These are phyloP conservation scores for Populus hybrid DNA, from an alignment of 441 rosid genomes.

Conservation along the genomic window DNA sequence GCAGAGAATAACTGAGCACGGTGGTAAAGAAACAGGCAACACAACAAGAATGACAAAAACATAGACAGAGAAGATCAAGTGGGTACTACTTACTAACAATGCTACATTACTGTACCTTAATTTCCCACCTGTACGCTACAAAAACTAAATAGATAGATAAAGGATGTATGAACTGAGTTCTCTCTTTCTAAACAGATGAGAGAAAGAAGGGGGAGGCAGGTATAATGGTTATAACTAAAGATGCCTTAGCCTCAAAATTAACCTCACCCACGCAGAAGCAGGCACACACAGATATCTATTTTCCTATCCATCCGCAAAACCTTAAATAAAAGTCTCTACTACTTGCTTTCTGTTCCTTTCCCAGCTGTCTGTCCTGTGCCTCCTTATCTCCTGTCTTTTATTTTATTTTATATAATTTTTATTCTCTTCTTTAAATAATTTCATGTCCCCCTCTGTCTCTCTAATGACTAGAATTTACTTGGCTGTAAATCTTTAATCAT, in stretches of 20 bases:
- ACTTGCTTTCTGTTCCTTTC: not conserved
- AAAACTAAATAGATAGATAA: not conserved
- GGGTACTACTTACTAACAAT: not conserved
- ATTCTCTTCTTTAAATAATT: no score
- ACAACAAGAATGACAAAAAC: not conserved
- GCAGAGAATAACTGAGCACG: not conserved
- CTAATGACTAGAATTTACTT: no score
- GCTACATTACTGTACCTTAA: not conserved
- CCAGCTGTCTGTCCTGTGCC: slow-evolving; percentile 4
- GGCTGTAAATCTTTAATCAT: not conserved
- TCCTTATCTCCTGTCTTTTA: not conserved
- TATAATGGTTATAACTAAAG: no score
- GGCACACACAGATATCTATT: not conserved
- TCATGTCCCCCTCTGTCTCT: no score
- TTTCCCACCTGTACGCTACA: not conserved
- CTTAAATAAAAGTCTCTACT: slow-evolving; percentile 2
- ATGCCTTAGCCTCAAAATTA: no score
- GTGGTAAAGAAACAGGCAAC: not conserved
- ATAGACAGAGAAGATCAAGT: not conserved
- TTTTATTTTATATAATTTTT: not conserved
- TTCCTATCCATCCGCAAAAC: not conserved
- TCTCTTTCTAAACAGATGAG: not conserved
- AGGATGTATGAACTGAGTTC: not conserved
- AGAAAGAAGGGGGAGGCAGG: not conserved
- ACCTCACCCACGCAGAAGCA: not conserved